Base-by-base conservation (phyloP, 805 yeast genomes). In the Metschnikowia aberdeeniae region DNA sequence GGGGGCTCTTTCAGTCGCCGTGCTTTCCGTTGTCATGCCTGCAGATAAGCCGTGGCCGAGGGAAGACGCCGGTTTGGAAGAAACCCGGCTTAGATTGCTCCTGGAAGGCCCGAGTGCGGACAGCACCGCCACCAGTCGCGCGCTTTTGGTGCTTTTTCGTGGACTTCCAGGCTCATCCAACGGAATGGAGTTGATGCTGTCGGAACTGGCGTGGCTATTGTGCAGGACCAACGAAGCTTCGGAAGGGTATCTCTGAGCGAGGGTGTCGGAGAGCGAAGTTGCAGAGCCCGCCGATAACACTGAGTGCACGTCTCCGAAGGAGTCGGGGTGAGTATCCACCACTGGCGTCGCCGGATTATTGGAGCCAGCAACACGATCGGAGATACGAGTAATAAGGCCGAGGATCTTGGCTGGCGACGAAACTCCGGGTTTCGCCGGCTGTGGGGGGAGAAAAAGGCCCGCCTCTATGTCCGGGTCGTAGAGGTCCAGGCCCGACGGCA, bases 341-440 rank as follows among this genome's bases (percentile, higher is more conserved):
- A 34, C 3, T 12, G 52, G 55, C 1, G 55, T 43, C 2, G 47
- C 47, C 20, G 55, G 48, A 22, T 47, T 45, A 34, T 49, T 47
- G 12, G 36, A 31, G 29, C 56, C 56, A 1, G 54, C 54, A 11
- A 52, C 49, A 28, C 56, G 34, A 34, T 52, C 54, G 1, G 56
- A 42, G 12, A 52, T 41, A 13, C 53, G 37, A 8, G 56, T 34
- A 24, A 52, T 24, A 31, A 48, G 41, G 30, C 48, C 49, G 10
- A 51, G 34, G 40, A 52, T 27, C 39, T 48, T 52, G n/a, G 48
- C 37, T 7, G 54, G 52, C 24, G 47, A 43, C 13, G 43, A 45
- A n/a, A 39, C 43, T 6, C 26, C 27, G 19, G 10, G 17, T 19
- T 14, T 26, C 27, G 10, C 42, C 4, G 41, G 11, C 14, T n/a